These are phyloP conservation scores for Penicillium paxilli DNA, from an alignment of 495 filamentous ascomycete species.

Conservation along the genomic window DNA sequence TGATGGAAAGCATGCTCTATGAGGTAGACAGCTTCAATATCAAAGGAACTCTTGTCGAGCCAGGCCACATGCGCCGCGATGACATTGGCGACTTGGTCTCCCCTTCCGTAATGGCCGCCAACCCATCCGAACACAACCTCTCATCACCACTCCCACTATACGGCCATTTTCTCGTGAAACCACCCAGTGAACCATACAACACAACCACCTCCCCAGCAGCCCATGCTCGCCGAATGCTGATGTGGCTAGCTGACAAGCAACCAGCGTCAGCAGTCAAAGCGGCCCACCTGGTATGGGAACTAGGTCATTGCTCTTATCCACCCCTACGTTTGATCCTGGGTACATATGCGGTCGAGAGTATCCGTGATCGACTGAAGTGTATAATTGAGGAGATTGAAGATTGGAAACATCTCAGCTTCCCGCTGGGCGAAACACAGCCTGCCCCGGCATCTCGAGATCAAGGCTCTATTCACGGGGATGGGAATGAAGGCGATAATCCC, in stretches of 20 bases:
- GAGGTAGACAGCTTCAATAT: slow-evolving; percentile 90
- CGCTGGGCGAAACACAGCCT: slow-evolving; percentile 32
- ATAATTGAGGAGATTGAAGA: slow-evolving; percentile 95
- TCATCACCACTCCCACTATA: slow-evolving; percentile 68
- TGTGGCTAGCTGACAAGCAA: slow-evolving; percentile 90
- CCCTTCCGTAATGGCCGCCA: slow-evolving; percentile 21
- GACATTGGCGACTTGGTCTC: slow-evolving; percentile 46
- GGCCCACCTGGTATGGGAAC: slow-evolving; percentile 94
- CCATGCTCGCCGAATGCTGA: slow-evolving; percentile 90
- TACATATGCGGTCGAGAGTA: slow-evolving; percentile 92
- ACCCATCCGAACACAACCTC: slow-evolving; percentile 32
- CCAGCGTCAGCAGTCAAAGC: slow-evolving; percentile 91
- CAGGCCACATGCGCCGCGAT: slow-evolving; percentile 82
- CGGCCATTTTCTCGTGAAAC: slow-evolving; percentile 90
- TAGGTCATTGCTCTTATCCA: slow-evolving; percentile 89
- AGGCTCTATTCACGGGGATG: slow-evolving; percentile 6
- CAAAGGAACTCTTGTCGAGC: slow-evolving; percentile 89
- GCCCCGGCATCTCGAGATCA: slow-evolving; percentile 8
- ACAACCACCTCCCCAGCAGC: slow-evolving; percentile 74
- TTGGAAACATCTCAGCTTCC: slow-evolving; percentile 77
- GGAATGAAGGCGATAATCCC: slow-evolving; percentile 5
- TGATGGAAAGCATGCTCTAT: slow-evolving; percentile 94
- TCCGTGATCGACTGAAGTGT: slow-evolving; percentile 81
- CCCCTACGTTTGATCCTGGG: slow-evolving; percentile 83
- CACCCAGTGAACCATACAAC: slow-evolving; percentile 77